Evolutionary conservation across 306 rosid genomes (phyloP).

Genomic region (Quercus rubra): DNA sequence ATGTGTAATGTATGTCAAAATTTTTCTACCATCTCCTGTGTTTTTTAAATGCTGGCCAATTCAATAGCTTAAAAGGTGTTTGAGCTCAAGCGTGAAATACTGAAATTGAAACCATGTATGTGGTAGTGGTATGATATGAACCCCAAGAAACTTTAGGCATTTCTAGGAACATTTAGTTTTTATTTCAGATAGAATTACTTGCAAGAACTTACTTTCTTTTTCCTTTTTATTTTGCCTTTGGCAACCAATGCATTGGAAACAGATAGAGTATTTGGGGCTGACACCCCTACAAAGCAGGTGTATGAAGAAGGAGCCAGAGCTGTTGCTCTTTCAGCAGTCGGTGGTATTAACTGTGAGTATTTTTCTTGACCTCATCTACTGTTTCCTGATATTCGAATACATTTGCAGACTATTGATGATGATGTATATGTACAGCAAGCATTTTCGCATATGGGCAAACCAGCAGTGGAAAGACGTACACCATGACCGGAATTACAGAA

Average conservation of each 20-base stretch:
- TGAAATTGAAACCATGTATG: neutral
- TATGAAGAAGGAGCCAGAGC: constrained; percentile 79
- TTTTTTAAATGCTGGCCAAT: neutral
- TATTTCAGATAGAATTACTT: neutral
- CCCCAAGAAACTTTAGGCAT: neutral
- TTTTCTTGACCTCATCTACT: neutral
- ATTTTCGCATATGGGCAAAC: constrained; percentile 96
- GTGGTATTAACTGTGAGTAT: constrained; percentile 85
- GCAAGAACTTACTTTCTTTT: neutral
- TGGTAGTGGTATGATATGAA: neutral
- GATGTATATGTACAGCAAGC: constrained; percentile 48
- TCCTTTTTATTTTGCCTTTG: neutral
- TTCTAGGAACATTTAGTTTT: neutral
- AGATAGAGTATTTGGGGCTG: constrained; percentile 76
- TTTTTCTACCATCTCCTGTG: neutral
- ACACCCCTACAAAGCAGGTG: constrained; percentile 56
- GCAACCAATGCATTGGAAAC: constrained; percentile 17
- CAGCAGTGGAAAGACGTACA: constrained; percentile 96
- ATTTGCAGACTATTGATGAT: neutral
- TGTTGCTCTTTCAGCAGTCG: constrained; percentile 76
- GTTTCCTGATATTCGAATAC: constrained; percentile 12
- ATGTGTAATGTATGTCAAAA: neutral
- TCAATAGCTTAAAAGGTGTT: neutral
- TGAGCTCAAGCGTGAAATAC: neutral
- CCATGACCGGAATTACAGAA: constrained; percentile 82